Base-by-base conservation (phyloP, 257 asterid species). In the Solanum pennellii region DNA sequence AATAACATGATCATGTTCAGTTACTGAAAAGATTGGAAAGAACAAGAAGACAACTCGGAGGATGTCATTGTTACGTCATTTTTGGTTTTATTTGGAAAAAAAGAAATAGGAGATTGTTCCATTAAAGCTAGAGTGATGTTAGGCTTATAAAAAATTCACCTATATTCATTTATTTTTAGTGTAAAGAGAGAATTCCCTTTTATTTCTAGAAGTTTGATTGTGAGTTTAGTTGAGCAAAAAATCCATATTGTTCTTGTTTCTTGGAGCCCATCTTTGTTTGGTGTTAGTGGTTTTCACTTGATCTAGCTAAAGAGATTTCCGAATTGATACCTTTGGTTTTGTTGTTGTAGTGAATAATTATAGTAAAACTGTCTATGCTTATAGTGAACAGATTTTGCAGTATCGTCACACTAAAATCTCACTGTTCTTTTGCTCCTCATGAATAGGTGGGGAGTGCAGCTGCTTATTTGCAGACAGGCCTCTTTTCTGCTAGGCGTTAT, bases 401-500 rank as follows among this genome's bases (percentile, higher is more conserved):
- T 13, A 41, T 76, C 37, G 0, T 76, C 3, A 21, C 23, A 23
- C 83, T 76, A 76, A 27, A 80, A 47, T 47, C 12, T 80, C 27
- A 10, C 69, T 82, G 69, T 82, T 18, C 44, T 18, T 82, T 82
- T 49, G 29, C 66, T 82, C 27, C n/a, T 86, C 45, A n/a, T 85
- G 37, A 87, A 83, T 93, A 96, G 99, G 98, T 95, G 71, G 99
- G 97, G 85, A 92, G 94, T 89, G 98, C 99, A 49, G 98, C 96
- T 76, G 98, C 98, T 76, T 97, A 94, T 93, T 90, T 92, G 89
- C 93, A 94, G 88, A 92, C 98, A 0, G 98, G 98, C 47, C 87
- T 89, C 39, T 94, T 80, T 88, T 93, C 91, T 88, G 91, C 91
- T 13, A 84, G 91, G 80, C 98, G 96, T 73, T 94, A 77, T 88